These are phyloP conservation scores for Penicillium sp. DNA, from an alignment of 2,329 filamentous ascomycete genomes.

Conservation along the genomic window DNA sequence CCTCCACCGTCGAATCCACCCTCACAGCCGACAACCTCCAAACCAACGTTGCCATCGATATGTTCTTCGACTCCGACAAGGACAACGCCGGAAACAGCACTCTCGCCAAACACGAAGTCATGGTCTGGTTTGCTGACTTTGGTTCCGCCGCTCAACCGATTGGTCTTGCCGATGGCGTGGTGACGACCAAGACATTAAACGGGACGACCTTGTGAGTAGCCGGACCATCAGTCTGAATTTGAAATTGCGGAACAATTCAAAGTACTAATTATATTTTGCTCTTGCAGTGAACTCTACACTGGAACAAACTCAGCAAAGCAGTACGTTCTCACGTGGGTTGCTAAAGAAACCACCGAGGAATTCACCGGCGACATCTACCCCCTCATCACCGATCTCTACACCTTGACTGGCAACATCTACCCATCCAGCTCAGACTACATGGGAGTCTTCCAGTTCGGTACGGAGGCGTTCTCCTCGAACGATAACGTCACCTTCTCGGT, in stretches of 20 bases:
- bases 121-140: slow-evolving; percentile 60
- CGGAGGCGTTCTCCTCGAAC: slow-evolving; percentile 53
- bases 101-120: slow-evolving; percentile 55
- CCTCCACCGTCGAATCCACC: slow-evolving; percentile 40
- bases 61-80: slow-evolving; percentile 58
- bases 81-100: slow-evolving; percentile 46
- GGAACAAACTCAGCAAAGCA: slow-evolving; percentile 46
- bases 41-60: slow-evolving; percentile 62
- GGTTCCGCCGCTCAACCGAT: slow-evolving; percentile 55
- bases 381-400: slow-evolving; percentile 49
- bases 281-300: slow-evolving; percentile 21
- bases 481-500: slow-evolving; percentile 56
- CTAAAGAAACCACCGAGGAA: slow-evolving; percentile 39
- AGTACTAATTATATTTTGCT: not conserved
- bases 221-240: not conserved
- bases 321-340: slow-evolving; percentile 57
- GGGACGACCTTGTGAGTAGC: slow-evolving; percentile 36
- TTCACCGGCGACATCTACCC: slow-evolving; percentile 55
- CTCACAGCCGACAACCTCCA: slow-evolving; percentile 49
- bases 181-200: slow-evolving; percentile 45
- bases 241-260: not conserved
- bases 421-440: slow-evolving; percentile 52
- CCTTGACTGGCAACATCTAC: slow-evolving; percentile 39
- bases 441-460: slow-evolving; percentile 58
- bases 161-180: slow-evolving; percentile 44